A percentile compares a stretch with the other conserved stretches of the same genome.
Conservation (phyloP, 495 filamentous ascomycete genomes). For the Xylaria palmicola region DNA sequence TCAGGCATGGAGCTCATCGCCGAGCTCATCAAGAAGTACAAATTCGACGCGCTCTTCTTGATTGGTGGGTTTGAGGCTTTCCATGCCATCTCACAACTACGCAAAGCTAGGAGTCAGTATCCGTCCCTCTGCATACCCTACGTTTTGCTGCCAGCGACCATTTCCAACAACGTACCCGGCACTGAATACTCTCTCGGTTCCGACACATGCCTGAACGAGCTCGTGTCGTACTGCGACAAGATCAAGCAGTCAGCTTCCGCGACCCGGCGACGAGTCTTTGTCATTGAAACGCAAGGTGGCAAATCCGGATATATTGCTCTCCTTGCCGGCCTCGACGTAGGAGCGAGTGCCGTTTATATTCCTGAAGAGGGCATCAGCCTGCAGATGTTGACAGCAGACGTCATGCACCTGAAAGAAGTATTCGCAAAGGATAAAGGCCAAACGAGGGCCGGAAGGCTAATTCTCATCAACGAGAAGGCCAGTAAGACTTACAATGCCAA, state of each 20-base stretch:
- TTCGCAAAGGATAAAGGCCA: constrained; percentile 87
- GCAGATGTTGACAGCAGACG: constrained; percentile 88
- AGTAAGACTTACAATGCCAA: constrained; percentile 88
- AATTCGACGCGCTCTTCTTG: constrained; percentile 87
- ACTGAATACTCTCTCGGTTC: constrained; percentile 96
- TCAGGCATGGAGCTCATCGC: constrained; percentile 84
- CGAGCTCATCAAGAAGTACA: constrained; percentile 77
- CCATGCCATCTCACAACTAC: constrained; percentile 83
- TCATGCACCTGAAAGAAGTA: constrained; percentile 81
- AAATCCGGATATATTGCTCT: constrained; percentile 93
- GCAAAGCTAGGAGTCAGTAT: constrained; percentile 74
- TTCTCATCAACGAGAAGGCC: constrained; percentile 91
- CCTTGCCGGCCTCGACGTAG: constrained; percentile 82
- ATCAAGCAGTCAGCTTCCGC: constrained; percentile 96
- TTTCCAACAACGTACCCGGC: constrained; percentile 97
- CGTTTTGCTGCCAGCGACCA: constrained; percentile 89
- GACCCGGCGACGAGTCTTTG: constrained; percentile 88
- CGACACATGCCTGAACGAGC: constrained; percentile 96
- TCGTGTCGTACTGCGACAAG: constrained; percentile 93
- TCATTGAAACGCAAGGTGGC: constrained; percentile 96
- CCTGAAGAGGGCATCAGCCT: constrained; percentile 95
- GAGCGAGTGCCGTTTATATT: constrained; percentile 94
- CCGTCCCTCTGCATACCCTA: constrained; percentile 91
- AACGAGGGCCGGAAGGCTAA: constrained; percentile 87
- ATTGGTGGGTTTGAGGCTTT: constrained; percentile 98